Conservation (phyloP, 345 rosid species). For the Pistacia integerrima region DNA sequence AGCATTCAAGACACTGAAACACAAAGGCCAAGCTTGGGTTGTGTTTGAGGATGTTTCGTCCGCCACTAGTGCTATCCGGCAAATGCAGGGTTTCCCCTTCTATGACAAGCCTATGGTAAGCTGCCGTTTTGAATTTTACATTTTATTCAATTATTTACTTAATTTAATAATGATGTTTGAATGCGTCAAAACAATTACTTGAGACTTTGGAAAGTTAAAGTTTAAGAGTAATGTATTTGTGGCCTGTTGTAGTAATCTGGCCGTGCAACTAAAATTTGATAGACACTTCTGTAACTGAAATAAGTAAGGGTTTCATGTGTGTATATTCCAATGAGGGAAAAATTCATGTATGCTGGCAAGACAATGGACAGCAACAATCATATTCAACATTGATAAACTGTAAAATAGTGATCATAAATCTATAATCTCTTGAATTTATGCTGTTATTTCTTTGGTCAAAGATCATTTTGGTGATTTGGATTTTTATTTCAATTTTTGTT, state of each 20-base stretch:
- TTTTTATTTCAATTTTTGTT: neutral
- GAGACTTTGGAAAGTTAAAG: neutral
- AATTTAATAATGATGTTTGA: neutral
- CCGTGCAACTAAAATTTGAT: neutral
- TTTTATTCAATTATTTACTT: neutral
- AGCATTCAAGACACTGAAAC: conserved; percentile 96
- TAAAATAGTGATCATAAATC: neutral
- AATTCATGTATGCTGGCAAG: neutral
- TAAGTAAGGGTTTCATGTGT: neutral
- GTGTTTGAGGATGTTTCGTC: conserved; percentile 76
- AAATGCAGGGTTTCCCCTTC: conserved; percentile 94
- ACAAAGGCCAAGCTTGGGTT: conserved; percentile 99
- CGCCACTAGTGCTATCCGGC: conserved; percentile 71
- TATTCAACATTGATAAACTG: neutral
- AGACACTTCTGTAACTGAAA: neutral
- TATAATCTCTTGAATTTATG: neutral
- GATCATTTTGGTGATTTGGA: neutral
- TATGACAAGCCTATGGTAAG: conserved; percentile 91
- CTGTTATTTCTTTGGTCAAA: neutral
- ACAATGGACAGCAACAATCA: neutral
- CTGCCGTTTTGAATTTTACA: neutral
- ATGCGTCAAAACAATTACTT: neutral
- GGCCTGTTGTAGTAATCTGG: neutral
- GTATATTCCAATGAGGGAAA: neutral
- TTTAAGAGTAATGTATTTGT: neutral